Evolutionary conservation across 768 basidiomycete species (phyloP), one percentile per base, ranked within the genome.

Genomic region (Rhizopogon vesiculosus): DNA sequence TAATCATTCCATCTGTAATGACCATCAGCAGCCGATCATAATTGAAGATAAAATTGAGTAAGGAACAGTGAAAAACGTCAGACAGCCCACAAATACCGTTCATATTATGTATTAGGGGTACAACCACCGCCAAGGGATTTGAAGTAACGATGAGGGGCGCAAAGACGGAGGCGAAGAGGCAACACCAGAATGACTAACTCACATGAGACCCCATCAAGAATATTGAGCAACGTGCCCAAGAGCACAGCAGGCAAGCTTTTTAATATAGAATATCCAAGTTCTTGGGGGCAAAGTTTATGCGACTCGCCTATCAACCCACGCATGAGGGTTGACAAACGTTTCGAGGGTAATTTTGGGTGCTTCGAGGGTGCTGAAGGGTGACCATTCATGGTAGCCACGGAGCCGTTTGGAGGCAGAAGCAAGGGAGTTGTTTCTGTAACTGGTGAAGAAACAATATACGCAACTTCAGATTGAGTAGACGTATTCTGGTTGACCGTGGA

Each of bases 191-290:
- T 15, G 28, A 46, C 54, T 55, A 22, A 78, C 87, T 69, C 66
- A 89, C 87, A 98, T 43, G 90, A 92, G 51, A 99, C 85, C 9
- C 94, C 97, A 66, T 99, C 96, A 35, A 99, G 76, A 43, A 98
- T 81, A 63, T 98, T 98, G 55, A 98, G 74, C 39, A 98, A 69
- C 60, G 83, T 80, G 7, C 94, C 96, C 22, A 97, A 76, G 15
- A 93, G 66, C 3, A 95, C 92, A 0, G 93, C 89, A 1, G 95
- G 94, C n/a, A 95, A 62, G 0, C 84, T 77, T 48, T 66, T 70
- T 5, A 80, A 57, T 0, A 49, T 62, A 15, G 57, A 62, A 1
- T 12, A 18, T 31, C 10, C 54, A n/a, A 55, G 6, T 53, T 39
- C 25, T 51, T 29, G n/a, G n/a, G 51, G 18, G n/a, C 22, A 13